Evolutionary conservation across 371 early-diverging fungal genomes (phyloP).

Genomic region (Batrachochytrium dendrobatidis): DNA sequence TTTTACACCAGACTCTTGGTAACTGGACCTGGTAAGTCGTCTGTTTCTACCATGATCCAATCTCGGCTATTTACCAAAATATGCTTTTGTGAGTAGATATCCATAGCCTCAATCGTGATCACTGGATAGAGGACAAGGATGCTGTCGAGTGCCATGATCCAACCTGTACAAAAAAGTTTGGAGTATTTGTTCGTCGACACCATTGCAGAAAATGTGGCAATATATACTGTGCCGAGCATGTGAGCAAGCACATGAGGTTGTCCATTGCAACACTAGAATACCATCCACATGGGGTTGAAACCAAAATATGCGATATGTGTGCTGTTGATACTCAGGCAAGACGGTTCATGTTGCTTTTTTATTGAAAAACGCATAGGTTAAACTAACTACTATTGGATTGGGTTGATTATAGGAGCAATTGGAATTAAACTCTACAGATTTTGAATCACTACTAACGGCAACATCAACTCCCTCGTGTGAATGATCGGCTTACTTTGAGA

Average conservation of each 20-base stretch:
- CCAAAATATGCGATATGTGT: conserved; percentile 5
- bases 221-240: conserved; percentile 2
- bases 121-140: conserved; percentile 4
- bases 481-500: too few relatives aligned
- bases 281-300: conserved; percentile 5
- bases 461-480: too few relatives aligned
- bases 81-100: too few relatives aligned
- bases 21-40: too few relatives aligned
- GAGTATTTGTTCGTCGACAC: not conserved
- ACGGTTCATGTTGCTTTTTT: too few relatives aligned
- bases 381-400: too few relatives aligned
- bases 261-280: not conserved
- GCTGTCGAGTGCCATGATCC: not conserved
- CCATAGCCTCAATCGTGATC: not conserved
- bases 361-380: too few relatives aligned
- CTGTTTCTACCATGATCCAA: too few relatives aligned
- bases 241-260: conserved; percentile 2
- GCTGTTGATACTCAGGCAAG: not conserved
- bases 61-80: too few relatives aligned
- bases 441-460: conserved; percentile 6
- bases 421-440: not conserved
- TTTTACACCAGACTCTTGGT: too few relatives aligned
- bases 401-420: too few relatives aligned
- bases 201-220: conserved; percentile 6
- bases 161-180: not conserved